These are phyloP conservation scores for grape (Vitis vinifera) DNA, from an alignment of 164 flowering plant species.

Conservation along the genomic window ASM3070453v1 NC_081806.1:4287001-4287500, in stretches of 20 bases:
- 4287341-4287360: slow-evolving; percentile 45
- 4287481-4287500: slow-evolving; percentile 2
- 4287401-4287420: slow-evolving; percentile 65
- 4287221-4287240: slow-evolving; percentile 29
- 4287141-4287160: slow-evolving; percentile 86
- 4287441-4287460: slow-evolving; percentile 78
- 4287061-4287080: slow-evolving; percentile 26
- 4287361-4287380: slow-evolving; percentile 52
- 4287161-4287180: slow-evolving; percentile 92
- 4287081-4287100: slow-evolving; percentile 56
- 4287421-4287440: slow-evolving; percentile 81
- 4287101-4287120: slow-evolving; percentile 91
- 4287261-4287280: slow-evolving; percentile 53
- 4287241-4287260: slow-evolving; percentile 32
- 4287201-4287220: slow-evolving; percentile 54
- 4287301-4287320: slow-evolving; percentile 43
- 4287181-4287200: slow-evolving; percentile 80
- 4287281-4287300: slow-evolving; percentile 53
- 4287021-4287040: slow-evolving; percentile 23
- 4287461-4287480: slow-evolving; percentile 6
- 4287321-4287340: slow-evolving; percentile 62
- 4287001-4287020: slow-evolving; percentile 38
- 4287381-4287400: slow-evolving; percentile 51
- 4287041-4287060: slow-evolving; percentile 25
- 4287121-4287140: slow-evolving; percentile 71